Evolutionary conservation across 805 yeast species (phyloP), one percentile per base, ranked within the genome.

Genomic region (Schwanniomyces yamadae): DNA sequence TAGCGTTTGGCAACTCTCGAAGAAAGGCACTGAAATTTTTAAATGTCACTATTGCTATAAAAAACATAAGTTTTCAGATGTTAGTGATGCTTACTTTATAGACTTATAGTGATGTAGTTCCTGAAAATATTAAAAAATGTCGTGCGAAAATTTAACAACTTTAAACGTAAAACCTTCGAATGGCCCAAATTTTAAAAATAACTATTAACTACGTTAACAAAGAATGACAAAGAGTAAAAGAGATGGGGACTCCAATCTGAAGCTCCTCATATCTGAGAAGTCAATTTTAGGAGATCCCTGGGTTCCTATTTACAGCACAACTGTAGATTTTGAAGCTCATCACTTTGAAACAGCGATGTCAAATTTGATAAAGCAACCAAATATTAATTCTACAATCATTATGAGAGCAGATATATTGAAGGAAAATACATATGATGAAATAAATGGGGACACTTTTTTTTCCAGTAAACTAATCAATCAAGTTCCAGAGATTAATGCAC

Each of bases 381-480:
- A 89, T 55, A 84, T 88, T 61, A 91, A 90, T 61, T 90, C 97
- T 8, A 84, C 96, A 0, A 93, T 88, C 23, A 84, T 90, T 22
- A 66, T 91, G 60, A 67, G 98, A 46, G 95, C 97, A 0, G 97
- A 91, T 60, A 78, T 89, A 16, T 55, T 85, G 30, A 66, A 68
- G 28, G 83, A 80, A 46, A 63, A 63, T 37, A 59, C 50, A 5
- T 78, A 67, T 49, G 69, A 60, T 15, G 58, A 50, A 5, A 50
- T 58, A 6, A 63, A 64, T 4, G 20, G 14, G 8, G 57, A 53
- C 57, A 45, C 58, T 6, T 53, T 44, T 18, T 60, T 54, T 41
- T 48, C 46, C 6, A 57, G 64, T 38, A 55, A 58, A 34, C 34
- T 45, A 10, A 49, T 57, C 9, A 39, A 49, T 6, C 41, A 55